A percentile compares a stretch with the other conserved stretches of the same genome.
phyloP scores from a whole-genome alignment of 768 basidiomycete species.

The Collybia mongolica region DNA sequence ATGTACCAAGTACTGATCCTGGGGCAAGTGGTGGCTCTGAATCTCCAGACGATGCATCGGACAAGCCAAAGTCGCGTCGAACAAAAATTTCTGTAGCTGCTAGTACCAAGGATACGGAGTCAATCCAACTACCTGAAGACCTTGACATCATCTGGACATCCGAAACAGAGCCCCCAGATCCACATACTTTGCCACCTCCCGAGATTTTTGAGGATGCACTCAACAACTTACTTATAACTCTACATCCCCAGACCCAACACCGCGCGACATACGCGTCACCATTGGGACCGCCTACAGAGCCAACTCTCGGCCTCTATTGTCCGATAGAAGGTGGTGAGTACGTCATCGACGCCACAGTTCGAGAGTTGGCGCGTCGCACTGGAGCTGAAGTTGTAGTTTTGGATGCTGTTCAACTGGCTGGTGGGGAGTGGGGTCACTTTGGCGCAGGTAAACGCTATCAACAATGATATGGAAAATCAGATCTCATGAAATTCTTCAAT shows the following conservation, averaged over 20 bases:
- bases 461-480: too few relatives aligned
- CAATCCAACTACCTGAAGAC: slow-evolving; percentile 51
- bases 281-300: slow-evolving; percentile 61
- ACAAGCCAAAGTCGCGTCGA: slow-evolving; percentile 43
- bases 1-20: slow-evolving; percentile 6
- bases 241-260: slow-evolving; percentile 83
- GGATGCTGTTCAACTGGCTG: slow-evolving; percentile 81
- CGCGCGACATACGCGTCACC: slow-evolving; percentile 59
- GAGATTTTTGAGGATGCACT: slow-evolving; percentile 76
- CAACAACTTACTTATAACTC: slow-evolving; percentile 70
- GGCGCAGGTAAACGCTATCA: slow-evolving; percentile 57
- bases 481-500: neutral
- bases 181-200: slow-evolving; percentile 58
- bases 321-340: slow-evolving; percentile 86
- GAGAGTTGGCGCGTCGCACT: slow-evolving; percentile 70
- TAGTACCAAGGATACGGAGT: slow-evolving; percentile 35
- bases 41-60: slow-evolving; percentile 34
- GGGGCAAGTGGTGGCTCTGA: slow-evolving; percentile 6
- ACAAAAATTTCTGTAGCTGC: slow-evolving; percentile 26
- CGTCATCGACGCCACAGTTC: slow-evolving; percentile 76
- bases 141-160: slow-evolving; percentile 70
- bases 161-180: slow-evolving; percentile 31
- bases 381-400: slow-evolving; percentile 82
- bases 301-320: slow-evolving; percentile 83
- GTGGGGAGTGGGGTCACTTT: slow-evolving; percentile 85